Conservation (phyloP, 495 filamentous ascomycete species). For the Podospora comata region DNA sequence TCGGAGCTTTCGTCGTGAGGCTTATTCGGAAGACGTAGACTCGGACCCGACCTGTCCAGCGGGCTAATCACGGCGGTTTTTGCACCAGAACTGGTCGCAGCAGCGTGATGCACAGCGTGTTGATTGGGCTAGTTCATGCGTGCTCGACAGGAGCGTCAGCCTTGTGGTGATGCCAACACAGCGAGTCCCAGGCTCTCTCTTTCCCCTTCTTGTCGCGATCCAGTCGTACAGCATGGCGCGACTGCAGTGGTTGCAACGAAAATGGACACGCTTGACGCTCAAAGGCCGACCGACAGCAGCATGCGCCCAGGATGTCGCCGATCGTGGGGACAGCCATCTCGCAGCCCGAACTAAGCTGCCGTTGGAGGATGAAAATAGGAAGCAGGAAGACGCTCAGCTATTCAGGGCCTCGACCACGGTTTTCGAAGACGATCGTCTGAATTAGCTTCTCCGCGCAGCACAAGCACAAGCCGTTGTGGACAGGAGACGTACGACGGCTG, state of each 20-base stretch:
- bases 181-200: background rate
- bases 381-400: background rate
- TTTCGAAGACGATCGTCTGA: constrained; percentile 21
- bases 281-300: constrained; percentile 13
- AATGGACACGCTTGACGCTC: background rate
- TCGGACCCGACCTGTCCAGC: constrained; percentile 9
- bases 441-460: constrained; percentile 26
- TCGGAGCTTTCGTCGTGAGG: background rate
- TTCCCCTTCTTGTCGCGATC: constrained; percentile 1
- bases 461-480: constrained; percentile 23
- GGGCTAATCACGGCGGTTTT: background rate
- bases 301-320: background rate
- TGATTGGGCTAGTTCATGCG: background rate
- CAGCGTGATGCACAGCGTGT: background rate
- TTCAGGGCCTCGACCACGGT: background rate
- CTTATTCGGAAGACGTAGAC: background rate
- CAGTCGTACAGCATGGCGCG: constrained; percentile 1
- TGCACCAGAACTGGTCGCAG: background rate
- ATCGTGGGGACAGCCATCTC: constrained; percentile 5
- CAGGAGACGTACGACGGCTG: constrained; percentile 7
- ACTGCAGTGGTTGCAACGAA: background rate
- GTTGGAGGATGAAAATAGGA: background rate
- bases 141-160: background rate
- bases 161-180: constrained; percentile 1
- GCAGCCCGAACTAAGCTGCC: background rate